Evolutionary conservation across 106 monocot species (phyloP).

Genomic region (Allium sativum): DNA sequence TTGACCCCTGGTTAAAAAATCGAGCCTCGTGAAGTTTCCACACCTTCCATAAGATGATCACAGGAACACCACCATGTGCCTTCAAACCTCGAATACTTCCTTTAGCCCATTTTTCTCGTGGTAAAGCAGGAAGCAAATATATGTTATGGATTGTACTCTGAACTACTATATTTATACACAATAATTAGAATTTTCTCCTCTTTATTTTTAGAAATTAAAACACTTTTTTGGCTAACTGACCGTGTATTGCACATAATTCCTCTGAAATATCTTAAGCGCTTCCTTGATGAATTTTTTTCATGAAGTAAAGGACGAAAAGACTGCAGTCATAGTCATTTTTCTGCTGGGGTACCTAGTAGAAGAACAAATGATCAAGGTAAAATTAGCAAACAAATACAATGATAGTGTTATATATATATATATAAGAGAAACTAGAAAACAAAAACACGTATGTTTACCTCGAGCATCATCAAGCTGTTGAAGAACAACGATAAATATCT

Average conservation of each 20-base stretch:
- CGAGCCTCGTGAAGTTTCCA: too few species aligned
- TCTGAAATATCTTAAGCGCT: conserved; percentile 64
- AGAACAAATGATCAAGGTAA: neutral
- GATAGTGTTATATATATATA: too few species aligned
- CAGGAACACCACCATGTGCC: too few species aligned
- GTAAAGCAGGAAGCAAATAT: conserved; percentile 71
- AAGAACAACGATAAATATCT: too few species aligned
- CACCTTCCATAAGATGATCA: too few species aligned
- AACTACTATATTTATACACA: conserved; percentile 54
- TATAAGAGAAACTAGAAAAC: too few species aligned
- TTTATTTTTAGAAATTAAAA: neutral
- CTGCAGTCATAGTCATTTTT: conserved; percentile 91
- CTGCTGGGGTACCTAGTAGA: conserved; percentile 80
- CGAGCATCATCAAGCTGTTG: too few species aligned
- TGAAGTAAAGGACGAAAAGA: conserved; percentile 87
- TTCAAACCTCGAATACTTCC: conserved; percentile 66
- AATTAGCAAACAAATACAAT: too few species aligned
- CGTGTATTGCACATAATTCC: conserved; percentile 47
- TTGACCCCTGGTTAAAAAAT: too few species aligned
- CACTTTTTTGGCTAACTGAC: conserved; percentile 14
- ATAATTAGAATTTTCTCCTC: too few species aligned
- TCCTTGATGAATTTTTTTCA: conserved; percentile 72
- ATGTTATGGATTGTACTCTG: conserved; percentile 57
- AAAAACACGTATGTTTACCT: too few species aligned
- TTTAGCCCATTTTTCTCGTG: conserved; percentile 56